These are phyloP conservation scores for Flueggea neowawraea DNA, from an alignment of 441 rosid genomes.

Conservation along the genomic window DNA sequence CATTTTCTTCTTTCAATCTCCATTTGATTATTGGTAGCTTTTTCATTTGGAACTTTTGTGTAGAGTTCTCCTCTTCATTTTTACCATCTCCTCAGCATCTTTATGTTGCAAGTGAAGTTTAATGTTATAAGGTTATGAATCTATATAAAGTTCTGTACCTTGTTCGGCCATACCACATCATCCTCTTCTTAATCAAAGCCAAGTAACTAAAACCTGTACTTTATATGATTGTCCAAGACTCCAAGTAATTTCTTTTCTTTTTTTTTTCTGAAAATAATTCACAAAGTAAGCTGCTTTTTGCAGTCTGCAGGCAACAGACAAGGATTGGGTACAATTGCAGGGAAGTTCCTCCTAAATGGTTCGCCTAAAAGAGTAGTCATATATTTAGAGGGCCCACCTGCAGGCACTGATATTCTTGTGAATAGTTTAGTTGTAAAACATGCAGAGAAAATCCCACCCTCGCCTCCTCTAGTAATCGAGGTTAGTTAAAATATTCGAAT, in stretches of 20 bases:
- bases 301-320: conserved; percentile 78
- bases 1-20: conserved; percentile 4
- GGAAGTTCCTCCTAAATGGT: conserved; percentile 77
- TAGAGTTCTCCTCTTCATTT: neutral
- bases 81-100: neutral
- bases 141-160: neutral
- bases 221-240: neutral
- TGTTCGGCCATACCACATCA: neutral
- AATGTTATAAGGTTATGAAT: neutral
- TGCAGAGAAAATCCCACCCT: conserved; percentile 63
- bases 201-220: neutral
- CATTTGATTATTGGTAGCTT: conserved; percentile 1
- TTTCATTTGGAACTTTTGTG: neutral
- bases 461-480: conserved; percentile 62
- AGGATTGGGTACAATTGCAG: conserved; percentile 68
- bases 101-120: neutral
- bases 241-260: neutral
- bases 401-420: conserved; percentile 81
- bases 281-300: conserved; percentile 3
- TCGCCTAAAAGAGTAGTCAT: conserved; percentile 59
- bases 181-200: neutral
- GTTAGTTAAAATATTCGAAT: conserved; percentile 27
- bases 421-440: conserved; percentile 63
- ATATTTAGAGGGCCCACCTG: conserved; percentile 89
- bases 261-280: conserved; percentile 5